Base-by-base conservation (phyloP, 2,329 filamentous ascomycete genomes). In the Fusarium buharicum region DNA sequence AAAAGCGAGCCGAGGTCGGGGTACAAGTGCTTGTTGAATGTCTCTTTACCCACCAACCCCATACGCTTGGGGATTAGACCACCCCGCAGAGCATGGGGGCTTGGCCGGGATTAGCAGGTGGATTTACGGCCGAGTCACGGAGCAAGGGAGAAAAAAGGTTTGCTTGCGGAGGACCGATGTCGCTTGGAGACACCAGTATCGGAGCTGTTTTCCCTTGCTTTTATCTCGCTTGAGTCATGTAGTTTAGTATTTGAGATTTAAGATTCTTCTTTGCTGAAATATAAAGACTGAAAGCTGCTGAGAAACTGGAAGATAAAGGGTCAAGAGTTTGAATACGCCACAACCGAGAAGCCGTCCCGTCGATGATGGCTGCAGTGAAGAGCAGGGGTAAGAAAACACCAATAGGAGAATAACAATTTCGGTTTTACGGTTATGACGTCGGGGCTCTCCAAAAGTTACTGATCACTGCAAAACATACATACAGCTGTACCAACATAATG, bases 1-100 rank as follows among this genome's bases (percentile, higher is more conserved):
- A 49, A 41, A 33, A 27, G 52, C 44, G 50, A 66, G 55, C 63
- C 62, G 62, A 66, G 62, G 63, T 66, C 63, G 62, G 62, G 45
- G 40, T 18, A 55, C 24, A 24, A 24, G 12, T 13, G 16, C 13
- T 59, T 34, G n/a, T 38, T 33, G 53, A 47, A 39, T 48, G 44
- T 54, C 40, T 40, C 46, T 54, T 31, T 40, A 38, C 50, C 57
- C 44, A 54, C 50, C 36, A 8, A 37, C 36, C 48, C 24, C 50
- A 37, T 50, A 33, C 38, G 31, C 27, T 46, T 57, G 28, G 20
- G n/a, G 55, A 31, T 55, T 44, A 46, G 47, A 43, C 47, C 43
- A 55, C 59, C 63, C 63, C 63, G 59, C 63, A 64, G 17, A 31
- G 17, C 20, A 54, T 39, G 45, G 45, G 59, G 62, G 49, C 56